Evolutionary conservation across 2,329 filamentous ascomycete genomes (phyloP), one percentile per base, ranked within the genome.

Genomic region (Aureobasidium sp.): DNA sequence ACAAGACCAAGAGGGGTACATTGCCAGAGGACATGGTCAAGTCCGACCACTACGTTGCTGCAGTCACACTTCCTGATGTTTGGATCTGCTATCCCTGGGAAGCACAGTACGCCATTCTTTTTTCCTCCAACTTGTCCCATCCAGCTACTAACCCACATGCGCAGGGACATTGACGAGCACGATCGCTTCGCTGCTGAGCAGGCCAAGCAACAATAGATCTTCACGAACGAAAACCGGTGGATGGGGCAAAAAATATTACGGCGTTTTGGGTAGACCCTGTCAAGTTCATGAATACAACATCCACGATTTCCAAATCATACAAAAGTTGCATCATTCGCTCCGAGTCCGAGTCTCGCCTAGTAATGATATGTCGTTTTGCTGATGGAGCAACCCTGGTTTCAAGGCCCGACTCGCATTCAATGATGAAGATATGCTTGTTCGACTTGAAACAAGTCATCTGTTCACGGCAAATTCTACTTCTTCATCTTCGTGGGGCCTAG

Each of bases 81-180:
- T 98, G 93, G 93, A 97, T 97, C 69, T 94, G 89, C 79, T 98
- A 98, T 73, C 93, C 93, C 14, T 98, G 93, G 93, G 93, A 97
- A 75, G 93, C 93, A 38, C 85, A 73, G 77, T 81, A 73, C 53
- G 78, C 74, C 25, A 17, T 37, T 54, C n/a, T 17, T 37, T 40
- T 25, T 30, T 22, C 3, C 16, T 40, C 27, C 30, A 10, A 7
- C 14, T 17, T 14, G 17, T 8, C 6, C 4, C 6, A 6, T 12
- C 5, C n/a, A 14, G 3, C 21, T 17, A 16, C 37, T 56, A 48
- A 30, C 42, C 21, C 16, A 2, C 12, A 21, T 24, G n/a, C 22
- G 56, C 53, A 81, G 77, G 29, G 88, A 96, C 68, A 96, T 97
- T 66, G 89, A 95, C 24, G 88, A 90, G 78, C 91, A 96, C 68